Percentiles rank a stretch among this genome's conserved stretches.
Evolutionary conservation across 2,329 filamentous ascomycete species (phyloP).

Genomic region (Ophiocordyceps australis): DNA sequence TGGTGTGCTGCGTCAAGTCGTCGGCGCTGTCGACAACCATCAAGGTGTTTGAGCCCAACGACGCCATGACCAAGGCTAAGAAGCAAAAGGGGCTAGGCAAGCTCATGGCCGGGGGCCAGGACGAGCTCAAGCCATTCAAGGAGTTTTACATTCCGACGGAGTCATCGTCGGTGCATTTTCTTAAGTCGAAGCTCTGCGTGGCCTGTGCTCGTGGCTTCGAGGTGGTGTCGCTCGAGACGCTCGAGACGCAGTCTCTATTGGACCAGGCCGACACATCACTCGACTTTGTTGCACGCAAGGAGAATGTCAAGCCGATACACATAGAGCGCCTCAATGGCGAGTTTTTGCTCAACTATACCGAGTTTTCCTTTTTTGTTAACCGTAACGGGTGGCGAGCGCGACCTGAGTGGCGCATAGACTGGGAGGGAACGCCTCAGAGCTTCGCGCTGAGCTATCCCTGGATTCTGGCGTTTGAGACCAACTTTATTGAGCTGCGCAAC

Average conservation of each 20-base stretch:
- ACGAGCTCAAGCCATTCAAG: conserved; percentile 92
- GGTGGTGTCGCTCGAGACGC: conserved; percentile 86
- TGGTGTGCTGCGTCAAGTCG: conserved; percentile 94
- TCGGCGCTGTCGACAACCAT: conserved; percentile 87
- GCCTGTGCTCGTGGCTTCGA: conserved; percentile 93
- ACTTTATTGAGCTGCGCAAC: conserved; percentile 91
- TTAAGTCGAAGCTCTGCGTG: conserved; percentile 91
- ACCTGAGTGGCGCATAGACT: conserved; percentile 93
- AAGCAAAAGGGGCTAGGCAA: conserved; percentile 91
- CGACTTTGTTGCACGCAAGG: conserved; percentile 88
- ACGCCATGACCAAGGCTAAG: conserved; percentile 81
- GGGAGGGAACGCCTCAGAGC: conserved; percentile 82
- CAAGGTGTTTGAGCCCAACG: conserved; percentile 98
- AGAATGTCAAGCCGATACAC: conserved; percentile 86
- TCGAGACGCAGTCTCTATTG: conserved; percentile 93
- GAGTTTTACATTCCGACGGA: conserved; percentile 98
- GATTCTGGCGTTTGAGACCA: conserved; percentile 91
- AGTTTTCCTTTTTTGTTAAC: conserved; percentile 99
- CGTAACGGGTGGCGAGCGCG: conserved; percentile 92
- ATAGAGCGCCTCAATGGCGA: conserved; percentile 95
- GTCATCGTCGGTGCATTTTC: conserved; percentile 94
- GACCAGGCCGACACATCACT: conserved; percentile 96
- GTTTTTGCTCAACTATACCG: conserved; percentile 93
- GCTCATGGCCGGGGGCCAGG: conserved; percentile 85
- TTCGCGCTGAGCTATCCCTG: conserved; percentile 95